Base-by-base conservation (phyloP, 495 filamentous ascomycete species). In the Xylaria cubensis region DNA sequence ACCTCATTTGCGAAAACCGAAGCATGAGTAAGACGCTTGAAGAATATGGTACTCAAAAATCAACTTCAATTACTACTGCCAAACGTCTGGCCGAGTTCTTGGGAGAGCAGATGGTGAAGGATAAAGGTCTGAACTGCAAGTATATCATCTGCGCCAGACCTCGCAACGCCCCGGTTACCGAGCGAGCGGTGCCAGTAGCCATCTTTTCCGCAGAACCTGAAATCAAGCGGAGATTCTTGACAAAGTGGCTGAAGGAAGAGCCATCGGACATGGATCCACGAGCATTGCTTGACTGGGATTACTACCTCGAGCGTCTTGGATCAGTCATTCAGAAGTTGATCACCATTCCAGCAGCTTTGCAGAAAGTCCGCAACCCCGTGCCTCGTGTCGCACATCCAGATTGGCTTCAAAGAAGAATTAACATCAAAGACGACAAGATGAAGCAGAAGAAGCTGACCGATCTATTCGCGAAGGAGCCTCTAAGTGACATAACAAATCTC, bases 371-470 rank as follows among this genome's bases (percentile, higher is more conserved):
- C 44, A 99, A 99, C 76, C 96, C 96, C 1, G 95, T 98, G 21
- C 96, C 96, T 4, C 87, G 96, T 70, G 92, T 99, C 61, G 86
- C 92, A 19, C 96, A 99, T 84, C 96, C 96, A 0, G 96, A 99
- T 50, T 99, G 96, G 96, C 85, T 99, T 36, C 94, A 97, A 74
- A 89, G 94, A 51, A 85, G 95, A 61, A 98, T 99, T 80, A 93
- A 95, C 75, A 89, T 91, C 77, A 97, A 97, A 80, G 97, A 99
- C 70, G 96, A 99, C 79, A 93, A 90, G 77, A 92, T 98, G 85
- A 97, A 98, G 85, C 96, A 99, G 82, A 96, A 94, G 84, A 98
- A 98, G 83, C 92, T 99, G 88, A 98, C 96, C 0, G 96, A 98
- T 79, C 84, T 98, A 67, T 98, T 99, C 74, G 77, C 74, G 29